Base-by-base conservation (phyloP, 495 filamentous ascomycete genomes). In the Apodospora peruviana region DNA sequence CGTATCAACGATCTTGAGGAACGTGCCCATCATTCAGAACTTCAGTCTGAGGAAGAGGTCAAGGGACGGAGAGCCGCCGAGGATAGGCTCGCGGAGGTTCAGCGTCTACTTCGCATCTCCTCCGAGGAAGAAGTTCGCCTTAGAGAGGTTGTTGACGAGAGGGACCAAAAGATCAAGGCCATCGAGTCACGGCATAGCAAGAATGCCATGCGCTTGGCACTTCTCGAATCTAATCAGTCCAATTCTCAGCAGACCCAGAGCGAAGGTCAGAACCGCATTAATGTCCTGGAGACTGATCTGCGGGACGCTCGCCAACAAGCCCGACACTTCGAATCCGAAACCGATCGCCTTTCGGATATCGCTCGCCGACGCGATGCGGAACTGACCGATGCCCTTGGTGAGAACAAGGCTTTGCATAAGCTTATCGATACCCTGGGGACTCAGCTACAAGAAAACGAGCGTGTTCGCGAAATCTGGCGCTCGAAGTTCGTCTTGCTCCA, bases 381-480 rank as follows among this genome's bases (percentile, higher is more conserved):
- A 11, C 64, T 75, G 22, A 49, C 56, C 11, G 60, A 72, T 11
- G 53, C 67, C 2, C 49, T 70, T 11, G 68, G 67, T 27, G 70
- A 75, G 48, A 75, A 69, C 51, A 73, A 68, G 56, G 70, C 78
- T 35, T 64, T 90, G 8, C 77, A 74, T 46, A 83, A 78, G 51
- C 80, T 79, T 21, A 79, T 94, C 55, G 77, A 83, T 51, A 79
- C 78, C 4, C 71, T 91, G 49, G 77, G 78, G 50, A 72, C 75
- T 37, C 88, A 96, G 58, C 80, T 95, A 43, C 84, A 95, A 67
- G 91, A 96, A 66, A 88, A 84, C 62, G 81, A 87, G 61, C 78
- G 82, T 52, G 77, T 86, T 52, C 83, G 89, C 44, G 86, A 90
- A 55, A 78, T 73, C 56, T 85, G 95, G 70, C 81, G 87, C 52